Conservation (phyloP, 352 stramenopile genomes). For the Pythium coloratum region DNA sequence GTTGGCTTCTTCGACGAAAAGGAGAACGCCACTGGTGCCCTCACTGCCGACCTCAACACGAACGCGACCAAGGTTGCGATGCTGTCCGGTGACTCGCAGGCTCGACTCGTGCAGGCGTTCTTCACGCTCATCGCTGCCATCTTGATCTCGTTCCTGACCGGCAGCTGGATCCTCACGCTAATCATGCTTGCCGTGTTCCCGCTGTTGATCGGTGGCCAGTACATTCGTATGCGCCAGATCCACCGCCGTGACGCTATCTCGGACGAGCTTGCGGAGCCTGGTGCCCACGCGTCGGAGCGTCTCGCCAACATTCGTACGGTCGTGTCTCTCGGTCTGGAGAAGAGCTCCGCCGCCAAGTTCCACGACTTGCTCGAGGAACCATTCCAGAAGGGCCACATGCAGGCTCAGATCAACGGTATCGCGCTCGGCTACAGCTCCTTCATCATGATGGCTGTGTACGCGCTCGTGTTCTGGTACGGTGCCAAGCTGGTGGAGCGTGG, state of each 20-base stretch:
- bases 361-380: conserved; percentile 22
- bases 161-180: conserved; percentile 43
- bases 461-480: conserved; percentile 50
- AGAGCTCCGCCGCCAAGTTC: conserved; percentile 21
- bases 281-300: conserved; percentile 33
- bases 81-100: conserved; percentile 34
- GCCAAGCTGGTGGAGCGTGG: conserved; percentile 32
- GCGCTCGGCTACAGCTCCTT: conserved; percentile 63
- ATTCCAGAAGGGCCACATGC: conserved; percentile 18
- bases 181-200: conserved; percentile 48
- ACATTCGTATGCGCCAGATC: conserved; percentile 23
- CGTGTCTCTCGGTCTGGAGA: conserved; percentile 29
- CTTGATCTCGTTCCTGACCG: conserved; percentile 39
- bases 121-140: conserved; percentile 36
- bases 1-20: conserved; percentile 35
- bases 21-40: conserved; percentile 20
- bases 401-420: conserved; percentile 31
- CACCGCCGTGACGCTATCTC: conserved; percentile 8
- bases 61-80: conserved; percentile 34
- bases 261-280: conserved; percentile 24
- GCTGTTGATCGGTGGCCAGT: conserved; percentile 32
- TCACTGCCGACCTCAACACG: conserved; percentile 32
- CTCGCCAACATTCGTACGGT: conserved; percentile 36
- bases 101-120: conserved; percentile 31
- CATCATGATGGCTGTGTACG: conserved; percentile 34